Evolutionary conservation across 1,284 basidiomycete species (phyloP).

Genomic region (Neonothopanus nambi): DNA sequence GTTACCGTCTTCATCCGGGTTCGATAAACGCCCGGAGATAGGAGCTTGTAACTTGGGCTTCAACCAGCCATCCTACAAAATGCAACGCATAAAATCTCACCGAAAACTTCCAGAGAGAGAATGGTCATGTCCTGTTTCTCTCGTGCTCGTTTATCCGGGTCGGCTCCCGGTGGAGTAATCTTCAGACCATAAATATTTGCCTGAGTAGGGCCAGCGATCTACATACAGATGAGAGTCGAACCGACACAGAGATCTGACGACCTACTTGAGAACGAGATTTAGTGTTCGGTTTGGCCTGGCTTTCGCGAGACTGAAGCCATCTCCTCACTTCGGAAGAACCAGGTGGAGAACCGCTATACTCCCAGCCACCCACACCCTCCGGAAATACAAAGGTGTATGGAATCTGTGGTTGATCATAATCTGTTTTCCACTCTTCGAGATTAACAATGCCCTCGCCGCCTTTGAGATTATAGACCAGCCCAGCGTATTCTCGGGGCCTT

Average conservation of each 20-base stretch:
- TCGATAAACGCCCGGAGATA: slow-evolving; percentile 66
- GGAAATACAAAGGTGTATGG: slow-evolving; percentile 3
- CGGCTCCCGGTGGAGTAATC: slow-evolving; percentile 45
- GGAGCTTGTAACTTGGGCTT: slow-evolving; percentile 44
- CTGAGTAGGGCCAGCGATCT: slow-evolving; percentile 84
- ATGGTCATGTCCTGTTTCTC: slow-evolving; percentile 80
- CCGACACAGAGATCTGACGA: neutral
- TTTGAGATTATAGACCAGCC: slow-evolving; percentile 72
- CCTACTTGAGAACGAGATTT: slow-evolving; percentile 55
- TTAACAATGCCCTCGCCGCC: slow-evolving; percentile 52
- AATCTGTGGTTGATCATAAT: neutral
- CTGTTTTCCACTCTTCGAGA: slow-evolving; percentile 53
- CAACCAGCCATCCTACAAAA: neutral
- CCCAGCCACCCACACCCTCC: slow-evolving; percentile 60
- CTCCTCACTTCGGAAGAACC: slow-evolving; percentile 47
- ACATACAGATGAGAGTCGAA: slow-evolving; percentile 1
- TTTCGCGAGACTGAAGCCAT: slow-evolving; percentile 46
- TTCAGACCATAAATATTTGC: slow-evolving; percentile 69
- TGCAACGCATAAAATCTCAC: slow-evolving; percentile 39
- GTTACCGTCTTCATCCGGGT: slow-evolving; percentile 64
- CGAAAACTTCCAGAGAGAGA: slow-evolving; percentile 83
- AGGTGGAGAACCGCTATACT: slow-evolving; percentile 72
- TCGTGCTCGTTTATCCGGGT: slow-evolving; percentile 40
- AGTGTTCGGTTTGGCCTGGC: slow-evolving; percentile 17
- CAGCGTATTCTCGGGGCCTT: slow-evolving; percentile 77